Conservation (phyloP, 1,284 basidiomycete species). For the Takashimella tepidaria region DNA sequence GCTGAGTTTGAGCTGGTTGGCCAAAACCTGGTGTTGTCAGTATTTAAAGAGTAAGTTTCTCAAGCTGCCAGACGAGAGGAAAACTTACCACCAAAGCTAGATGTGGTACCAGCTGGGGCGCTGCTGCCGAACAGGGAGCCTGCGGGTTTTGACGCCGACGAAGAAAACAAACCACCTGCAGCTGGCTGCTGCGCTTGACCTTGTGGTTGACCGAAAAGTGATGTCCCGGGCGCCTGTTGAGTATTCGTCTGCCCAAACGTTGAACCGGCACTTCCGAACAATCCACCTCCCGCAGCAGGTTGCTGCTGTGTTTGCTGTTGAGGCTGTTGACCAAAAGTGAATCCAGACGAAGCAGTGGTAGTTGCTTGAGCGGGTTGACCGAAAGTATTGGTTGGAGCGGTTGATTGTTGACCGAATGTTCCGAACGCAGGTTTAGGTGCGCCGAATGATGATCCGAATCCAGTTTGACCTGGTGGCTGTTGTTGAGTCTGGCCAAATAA, state of each 20-base stretch:
- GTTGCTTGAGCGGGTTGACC: conserved; percentile 43
- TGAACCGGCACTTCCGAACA: conserved; percentile 21
- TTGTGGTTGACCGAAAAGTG: conserved; percentile 51
- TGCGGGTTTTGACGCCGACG: conserved; percentile 24
- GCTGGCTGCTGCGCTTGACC: conserved; percentile 24
- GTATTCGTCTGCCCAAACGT: conserved; percentile 34
- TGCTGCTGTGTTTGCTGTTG: conserved; percentile 43
- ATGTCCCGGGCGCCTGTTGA: conserved; percentile 15
- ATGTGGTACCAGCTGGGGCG: conserved; percentile 24
- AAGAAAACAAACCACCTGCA: conserved; percentile 42
- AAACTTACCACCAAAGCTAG: conserved; percentile 28
- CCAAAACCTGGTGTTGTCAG: conserved; percentile 21
- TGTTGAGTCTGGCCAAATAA: conserved; percentile 42
- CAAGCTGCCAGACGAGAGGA: conserved; percentile 43
- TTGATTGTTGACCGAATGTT: conserved; percentile 14
- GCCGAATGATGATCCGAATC: conserved; percentile 37
- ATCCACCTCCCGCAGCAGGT: conserved; percentile 18
- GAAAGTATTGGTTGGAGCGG: conserved; percentile 35
- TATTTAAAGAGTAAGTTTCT: not conserved
- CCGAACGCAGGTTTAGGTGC: conserved; percentile 44
- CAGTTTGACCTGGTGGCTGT: conserved; percentile 22
- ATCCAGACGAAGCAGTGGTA: conserved; percentile 18
- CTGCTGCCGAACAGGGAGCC: conserved; percentile 37
- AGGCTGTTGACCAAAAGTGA: conserved; percentile 27
- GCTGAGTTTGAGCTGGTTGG: conserved; percentile 18